Conservation (phyloP, 2,329 filamentous ascomycete genomes). For the Fusarium sp. region DNA sequence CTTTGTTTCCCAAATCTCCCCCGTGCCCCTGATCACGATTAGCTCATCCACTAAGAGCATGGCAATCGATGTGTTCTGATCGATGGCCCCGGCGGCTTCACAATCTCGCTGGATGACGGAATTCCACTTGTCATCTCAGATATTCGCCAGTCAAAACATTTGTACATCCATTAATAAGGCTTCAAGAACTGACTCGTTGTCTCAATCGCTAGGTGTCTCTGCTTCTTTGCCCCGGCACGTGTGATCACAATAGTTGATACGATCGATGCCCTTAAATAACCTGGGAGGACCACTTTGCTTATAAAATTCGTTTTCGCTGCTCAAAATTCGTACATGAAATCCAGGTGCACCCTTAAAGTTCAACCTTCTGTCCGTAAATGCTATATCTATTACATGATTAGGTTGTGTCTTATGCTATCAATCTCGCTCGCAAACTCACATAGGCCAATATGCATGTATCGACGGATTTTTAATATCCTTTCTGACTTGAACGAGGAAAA, state of each 20-base stretch:
- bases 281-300: background rate
- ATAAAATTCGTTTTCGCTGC: background rate
- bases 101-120: background rate
- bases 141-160: background rate
- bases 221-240: too few species aligned
- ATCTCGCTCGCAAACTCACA: constrained; percentile 29
- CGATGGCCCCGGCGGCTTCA: background rate
- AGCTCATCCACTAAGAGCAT: background rate
- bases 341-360: background rate
- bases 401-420: background rate
- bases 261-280: too few species aligned
- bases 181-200: background rate
- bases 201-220: background rate
- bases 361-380: constrained; percentile 13
- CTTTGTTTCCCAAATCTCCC: constrained; percentile 9
- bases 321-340: too few species aligned
- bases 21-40: background rate
- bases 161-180: background rate
- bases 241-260: too few species aligned
- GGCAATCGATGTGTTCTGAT: background rate
- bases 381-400: background rate
- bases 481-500: constrained; percentile 44
- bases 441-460: constrained; percentile 49
- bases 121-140: constrained; percentile 13
- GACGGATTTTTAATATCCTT: constrained; percentile 45